phyloP scores from a whole-genome alignment of 2,329 filamentous ascomycete genomes.

The Tolypocladium amazonense region DNA sequence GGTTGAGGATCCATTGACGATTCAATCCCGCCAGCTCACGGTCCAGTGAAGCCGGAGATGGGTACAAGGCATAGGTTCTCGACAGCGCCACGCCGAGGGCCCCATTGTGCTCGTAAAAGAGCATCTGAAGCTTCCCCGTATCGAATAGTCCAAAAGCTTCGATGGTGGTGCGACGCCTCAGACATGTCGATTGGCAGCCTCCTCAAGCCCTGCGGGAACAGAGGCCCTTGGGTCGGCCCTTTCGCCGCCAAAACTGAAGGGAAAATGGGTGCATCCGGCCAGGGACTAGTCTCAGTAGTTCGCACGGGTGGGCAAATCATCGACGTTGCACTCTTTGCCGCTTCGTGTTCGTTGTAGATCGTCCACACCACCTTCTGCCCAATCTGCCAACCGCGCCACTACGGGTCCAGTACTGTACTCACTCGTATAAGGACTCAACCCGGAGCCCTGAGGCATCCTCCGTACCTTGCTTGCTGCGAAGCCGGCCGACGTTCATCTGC shows the following conservation, averaged over 20 bases:
- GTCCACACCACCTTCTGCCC: slow-evolving; percentile 15
- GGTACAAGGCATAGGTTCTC: background rate
- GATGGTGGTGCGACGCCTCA: background rate
- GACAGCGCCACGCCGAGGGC: background rate
- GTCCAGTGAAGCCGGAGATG: background rate
- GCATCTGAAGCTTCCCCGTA: background rate
- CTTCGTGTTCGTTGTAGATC: slow-evolving; percentile 21
- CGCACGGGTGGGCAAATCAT: background rate
- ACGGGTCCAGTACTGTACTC: background rate
- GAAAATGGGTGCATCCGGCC: background rate
- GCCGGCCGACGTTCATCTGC: background rate
- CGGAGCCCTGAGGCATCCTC: background rate
- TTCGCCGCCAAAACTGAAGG: background rate
- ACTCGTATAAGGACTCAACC: background rate
- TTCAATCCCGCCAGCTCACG: background rate
- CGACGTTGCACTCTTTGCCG: slow-evolving; percentile 1
- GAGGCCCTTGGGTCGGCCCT: background rate
- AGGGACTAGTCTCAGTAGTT: slow-evolving; percentile 1
- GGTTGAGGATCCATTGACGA: background rate
- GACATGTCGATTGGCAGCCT: background rate
- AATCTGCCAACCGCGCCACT: slow-evolving; percentile 5
- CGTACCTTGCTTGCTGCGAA: background rate
- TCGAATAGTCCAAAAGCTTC: background rate
- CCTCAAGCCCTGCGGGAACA: background rate
- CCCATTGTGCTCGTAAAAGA: background rate